Evolutionary conservation across 768 basidiomycete genomes (phyloP).

Genomic region (Trichaptum fuscoviolaceum): DNA sequence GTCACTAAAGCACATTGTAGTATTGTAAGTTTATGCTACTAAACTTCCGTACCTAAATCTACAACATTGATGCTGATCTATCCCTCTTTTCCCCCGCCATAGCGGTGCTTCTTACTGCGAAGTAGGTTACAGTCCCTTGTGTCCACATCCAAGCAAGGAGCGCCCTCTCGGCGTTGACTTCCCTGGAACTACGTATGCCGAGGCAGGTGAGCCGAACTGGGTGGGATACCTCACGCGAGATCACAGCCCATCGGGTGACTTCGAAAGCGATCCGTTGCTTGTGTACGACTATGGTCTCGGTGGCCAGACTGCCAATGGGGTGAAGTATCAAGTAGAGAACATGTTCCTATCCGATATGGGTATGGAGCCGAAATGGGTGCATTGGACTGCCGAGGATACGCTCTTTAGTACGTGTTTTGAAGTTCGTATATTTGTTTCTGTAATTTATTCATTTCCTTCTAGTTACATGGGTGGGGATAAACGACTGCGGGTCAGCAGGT

Average conservation of each 20-base stretch:
- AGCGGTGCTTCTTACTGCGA: conserved; percentile 62
- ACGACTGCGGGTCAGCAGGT: conserved; percentile 47
- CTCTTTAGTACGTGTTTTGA: conserved; percentile 17
- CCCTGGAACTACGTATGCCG: conserved; percentile 46
- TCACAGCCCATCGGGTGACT: conserved; percentile 20
- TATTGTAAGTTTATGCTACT: conserved; percentile 45
- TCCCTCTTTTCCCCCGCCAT: conserved; percentile 5
- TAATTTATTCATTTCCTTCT: neutral
- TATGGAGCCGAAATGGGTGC: conserved; percentile 3
- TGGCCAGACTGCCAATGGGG: conserved; percentile 40
- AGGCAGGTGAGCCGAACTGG: conserved; percentile 50
- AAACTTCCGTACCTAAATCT: conserved; percentile 1
- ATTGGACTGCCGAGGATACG: conserved; percentile 17
- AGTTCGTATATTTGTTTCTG: conserved; percentile 20
- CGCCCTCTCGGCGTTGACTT: conserved; percentile 45
- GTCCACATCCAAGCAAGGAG: conserved; percentile 29
- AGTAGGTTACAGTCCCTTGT: conserved; percentile 22
- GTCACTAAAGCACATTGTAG: conserved; percentile 37
- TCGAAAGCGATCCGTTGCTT: conserved; percentile 28
- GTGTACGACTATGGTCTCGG: conserved; percentile 57
- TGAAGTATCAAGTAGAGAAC: conserved; percentile 34
- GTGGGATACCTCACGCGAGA: conserved; percentile 49
- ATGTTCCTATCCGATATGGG: conserved; percentile 31
- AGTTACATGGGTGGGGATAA: conserved; percentile 68
- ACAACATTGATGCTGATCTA: conserved; percentile 2